Evolutionary conservation across 140 eudicot genomes (phyloP).

Genomic region (Bidens hawaiensis): DNA sequence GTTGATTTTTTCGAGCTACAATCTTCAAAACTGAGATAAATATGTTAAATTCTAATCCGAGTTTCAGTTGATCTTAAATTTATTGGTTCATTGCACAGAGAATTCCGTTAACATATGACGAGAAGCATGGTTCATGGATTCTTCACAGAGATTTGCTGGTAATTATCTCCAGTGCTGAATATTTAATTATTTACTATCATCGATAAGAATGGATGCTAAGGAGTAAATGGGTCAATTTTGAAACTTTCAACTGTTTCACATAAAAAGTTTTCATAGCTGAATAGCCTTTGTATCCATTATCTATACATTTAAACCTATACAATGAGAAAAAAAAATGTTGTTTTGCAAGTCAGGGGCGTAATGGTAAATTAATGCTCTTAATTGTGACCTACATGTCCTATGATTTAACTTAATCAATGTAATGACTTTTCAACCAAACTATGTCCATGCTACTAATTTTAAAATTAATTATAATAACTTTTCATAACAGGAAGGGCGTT

Average conservation of each 20-base stretch:
- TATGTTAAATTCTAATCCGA: not conserved
- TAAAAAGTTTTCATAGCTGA: not conserved
- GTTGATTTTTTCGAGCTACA: not conserved
- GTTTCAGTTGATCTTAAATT: not conserved
- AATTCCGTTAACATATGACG: constrained; percentile 56
- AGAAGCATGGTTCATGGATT: constrained; percentile 61
- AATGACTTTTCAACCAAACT: not conserved
- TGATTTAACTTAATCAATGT: not conserved
- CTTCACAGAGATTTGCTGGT: constrained; percentile 81
- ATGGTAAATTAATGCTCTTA: not conserved
- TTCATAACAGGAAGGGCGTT: constrained; percentile 65
- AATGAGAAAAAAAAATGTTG: not conserved
- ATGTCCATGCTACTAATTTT: not conserved
- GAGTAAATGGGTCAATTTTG: not conserved
- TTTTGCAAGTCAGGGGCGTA: not conserved
- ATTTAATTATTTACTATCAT: constrained; percentile 2
- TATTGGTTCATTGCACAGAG: constrained; percentile 42
- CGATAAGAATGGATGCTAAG: not conserved
- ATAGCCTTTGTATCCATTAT: not conserved
- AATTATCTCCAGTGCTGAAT: constrained; percentile 15
- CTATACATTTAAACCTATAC: not conserved
- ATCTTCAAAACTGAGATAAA: not conserved
- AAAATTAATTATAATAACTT: not conserved
- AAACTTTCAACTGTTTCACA: not conserved
- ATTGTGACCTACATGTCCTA: not conserved